A percentile compares a stretch with the other conserved stretches of the same genome.
Conservation (phyloP, 306 rosid species). For the Trifolium pratense region DNA sequence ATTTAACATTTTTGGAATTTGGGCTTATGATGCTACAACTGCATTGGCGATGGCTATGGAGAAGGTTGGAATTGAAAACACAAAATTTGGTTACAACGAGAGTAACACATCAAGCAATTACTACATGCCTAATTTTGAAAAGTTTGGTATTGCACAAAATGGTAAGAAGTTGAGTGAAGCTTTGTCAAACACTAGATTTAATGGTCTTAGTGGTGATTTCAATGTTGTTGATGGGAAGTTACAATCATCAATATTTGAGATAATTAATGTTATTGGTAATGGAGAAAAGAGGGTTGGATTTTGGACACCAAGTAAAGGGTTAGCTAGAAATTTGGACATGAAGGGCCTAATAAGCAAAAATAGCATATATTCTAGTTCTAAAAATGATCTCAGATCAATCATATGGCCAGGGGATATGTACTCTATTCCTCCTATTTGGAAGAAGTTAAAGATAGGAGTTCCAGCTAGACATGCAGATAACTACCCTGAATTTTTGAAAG, state of each 20-base stretch:
- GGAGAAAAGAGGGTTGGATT: constrained; percentile 55
- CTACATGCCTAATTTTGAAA: constrained; percentile 44
- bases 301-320: constrained; percentile 55
- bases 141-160: constrained; percentile 43
- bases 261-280: constrained; percentile 53
- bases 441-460: constrained; percentile 51
- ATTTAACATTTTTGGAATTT: constrained; percentile 46
- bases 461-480: constrained; percentile 33
- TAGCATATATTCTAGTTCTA: constrained; percentile 19
- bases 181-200: constrained; percentile 42
- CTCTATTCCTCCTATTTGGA: constrained; percentile 43
- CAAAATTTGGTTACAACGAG: constrained; percentile 15
- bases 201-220: constrained; percentile 56
- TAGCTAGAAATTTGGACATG: constrained; percentile 37
- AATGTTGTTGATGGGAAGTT: constrained; percentile 45
- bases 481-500: constrained; percentile 42
- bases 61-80: constrained; percentile 30
- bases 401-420: constrained; percentile 64
- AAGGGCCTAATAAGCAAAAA: no score
- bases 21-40: constrained; percentile 69
- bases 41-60: constrained; percentile 69
- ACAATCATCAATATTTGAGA: constrained; percentile 42
- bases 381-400: constrained; percentile 34
- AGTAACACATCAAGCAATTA: constrained; percentile 32
- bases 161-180: constrained; percentile 48